phyloP scores from a whole-genome alignment of 441 rosid species.

The Aleurites moluccanus region DNA sequence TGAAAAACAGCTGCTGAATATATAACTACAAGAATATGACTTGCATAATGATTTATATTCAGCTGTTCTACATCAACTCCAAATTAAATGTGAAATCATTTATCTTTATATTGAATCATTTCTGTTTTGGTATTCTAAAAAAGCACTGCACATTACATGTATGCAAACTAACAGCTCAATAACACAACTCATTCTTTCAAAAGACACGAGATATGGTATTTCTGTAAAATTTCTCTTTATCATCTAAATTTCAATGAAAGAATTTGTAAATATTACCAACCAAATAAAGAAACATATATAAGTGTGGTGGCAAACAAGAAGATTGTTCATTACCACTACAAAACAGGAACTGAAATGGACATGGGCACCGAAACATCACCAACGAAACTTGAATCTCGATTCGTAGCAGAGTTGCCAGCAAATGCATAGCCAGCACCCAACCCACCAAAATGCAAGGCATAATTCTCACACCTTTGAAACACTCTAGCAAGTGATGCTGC shows the following conservation, averaged over 20 bases:
- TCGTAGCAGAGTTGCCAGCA: slow-evolving; percentile 56
- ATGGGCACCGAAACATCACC: slow-evolving; percentile 64
- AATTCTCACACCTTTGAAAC: slow-evolving; percentile 72
- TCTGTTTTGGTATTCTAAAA: slow-evolving; percentile 9
- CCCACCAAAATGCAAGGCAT: slow-evolving; percentile 55
- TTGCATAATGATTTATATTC: not conserved
- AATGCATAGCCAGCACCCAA: slow-evolving; percentile 60
- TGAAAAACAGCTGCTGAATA: not conserved
- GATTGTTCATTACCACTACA: slow-evolving; percentile 45
- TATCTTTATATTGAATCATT: slow-evolving; percentile 6
- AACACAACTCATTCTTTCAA: slow-evolving; percentile 19
- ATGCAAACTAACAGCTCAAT: slow-evolving; percentile 16
- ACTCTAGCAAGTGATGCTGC: slow-evolving; percentile 91
- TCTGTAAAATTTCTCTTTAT: slow-evolving; percentile 27
- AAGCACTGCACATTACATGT: slow-evolving; percentile 21
- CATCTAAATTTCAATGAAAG: slow-evolving; percentile 54
- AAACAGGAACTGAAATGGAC: slow-evolving; percentile 77
- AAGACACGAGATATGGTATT: slow-evolving; percentile 21
- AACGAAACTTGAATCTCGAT: slow-evolving; percentile 49
- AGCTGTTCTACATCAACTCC: not conserved
- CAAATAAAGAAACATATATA: slow-evolving; percentile 34
- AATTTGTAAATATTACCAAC: slow-evolving; percentile 53
- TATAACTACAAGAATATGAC: not conserved
- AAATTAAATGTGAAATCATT: not conserved
- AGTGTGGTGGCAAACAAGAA: slow-evolving; percentile 26